These are phyloP conservation scores for Podospora tetraspora DNA, from an alignment of 495 filamentous ascomycete genomes.

Conservation along the genomic window DNA sequence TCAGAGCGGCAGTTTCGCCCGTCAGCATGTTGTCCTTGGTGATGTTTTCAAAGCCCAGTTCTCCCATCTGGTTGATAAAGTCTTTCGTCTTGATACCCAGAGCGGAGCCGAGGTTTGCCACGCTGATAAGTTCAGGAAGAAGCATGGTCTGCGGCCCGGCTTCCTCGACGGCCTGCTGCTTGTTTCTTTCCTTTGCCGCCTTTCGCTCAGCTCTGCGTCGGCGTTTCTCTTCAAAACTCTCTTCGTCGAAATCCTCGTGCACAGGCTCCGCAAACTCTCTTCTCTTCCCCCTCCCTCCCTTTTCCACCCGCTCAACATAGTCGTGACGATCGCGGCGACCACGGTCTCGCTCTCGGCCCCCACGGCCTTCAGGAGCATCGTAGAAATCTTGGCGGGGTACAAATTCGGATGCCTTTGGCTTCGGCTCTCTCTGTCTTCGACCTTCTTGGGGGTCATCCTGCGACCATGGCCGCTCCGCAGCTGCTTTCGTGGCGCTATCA, in stretches of 20 bases:
- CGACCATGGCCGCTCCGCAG: not conserved
- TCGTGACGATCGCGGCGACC: not conserved
- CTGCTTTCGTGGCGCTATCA: not conserved
- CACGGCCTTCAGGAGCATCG: not conserved
- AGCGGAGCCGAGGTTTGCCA: constrained; percentile 74
- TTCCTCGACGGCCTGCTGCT: constrained; percentile 25
- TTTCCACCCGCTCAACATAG: not conserved
- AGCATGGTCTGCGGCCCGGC: constrained; percentile 50
- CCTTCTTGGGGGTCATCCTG: not conserved
- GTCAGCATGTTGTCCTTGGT: constrained; percentile 76
- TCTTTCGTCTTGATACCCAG: constrained; percentile 63
- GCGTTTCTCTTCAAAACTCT: constrained; percentile 29
- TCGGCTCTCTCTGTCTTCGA: not conserved
- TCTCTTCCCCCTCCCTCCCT: not conserved
- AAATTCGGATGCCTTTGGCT: not conserved
- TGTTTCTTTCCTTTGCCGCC: constrained; percentile 28
- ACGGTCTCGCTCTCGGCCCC: not conserved
- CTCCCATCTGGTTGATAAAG: constrained; percentile 68
- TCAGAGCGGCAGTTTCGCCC: constrained; percentile 81
- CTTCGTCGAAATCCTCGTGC: constrained; percentile 34
- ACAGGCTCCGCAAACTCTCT: constrained; percentile 8
- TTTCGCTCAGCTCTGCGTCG: constrained; percentile 34
- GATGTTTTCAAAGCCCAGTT: constrained; percentile 80
- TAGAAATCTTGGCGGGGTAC: not conserved
- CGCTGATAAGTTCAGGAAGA: constrained; percentile 86